Evolutionary conservation across 345 rosid genomes (phyloP).

Genomic region (Lenwebbia sp.): DNA sequence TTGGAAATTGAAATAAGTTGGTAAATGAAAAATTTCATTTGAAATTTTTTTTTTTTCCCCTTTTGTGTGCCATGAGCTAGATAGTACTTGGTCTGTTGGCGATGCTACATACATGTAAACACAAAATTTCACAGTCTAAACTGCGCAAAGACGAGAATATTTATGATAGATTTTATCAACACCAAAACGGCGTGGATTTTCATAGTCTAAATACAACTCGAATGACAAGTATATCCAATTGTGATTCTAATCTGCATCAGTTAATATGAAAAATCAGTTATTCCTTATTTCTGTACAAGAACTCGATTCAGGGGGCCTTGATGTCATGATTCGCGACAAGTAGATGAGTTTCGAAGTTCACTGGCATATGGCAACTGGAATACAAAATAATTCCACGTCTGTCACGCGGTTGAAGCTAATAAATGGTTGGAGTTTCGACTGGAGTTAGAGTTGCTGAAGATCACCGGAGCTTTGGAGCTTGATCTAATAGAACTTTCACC

Average conservation of each 20-base stretch:
- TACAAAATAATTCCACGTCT: neutral
- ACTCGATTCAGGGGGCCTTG: neutral
- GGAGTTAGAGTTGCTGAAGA: neutral
- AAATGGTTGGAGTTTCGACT: neutral
- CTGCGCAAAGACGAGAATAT: neutral
- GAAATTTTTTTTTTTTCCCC: neutral
- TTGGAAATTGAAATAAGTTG: neutral
- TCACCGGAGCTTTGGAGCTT: neutral
- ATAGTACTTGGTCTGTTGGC: too few species aligned
- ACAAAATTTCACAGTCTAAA: neutral
- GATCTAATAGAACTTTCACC: neutral
- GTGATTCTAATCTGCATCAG: accelerated
- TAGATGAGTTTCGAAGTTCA: neutral
- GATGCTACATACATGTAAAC: neutral
- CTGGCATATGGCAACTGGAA: neutral
- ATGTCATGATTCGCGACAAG: neutral
- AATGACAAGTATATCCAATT: neutral
- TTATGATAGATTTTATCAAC: accelerated
- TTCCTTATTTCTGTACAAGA: neutral
- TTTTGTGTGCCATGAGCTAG: neutral
- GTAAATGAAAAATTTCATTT: neutral
- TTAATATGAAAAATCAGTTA: neutral
- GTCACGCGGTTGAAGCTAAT: neutral
- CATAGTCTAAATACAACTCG: neutral
- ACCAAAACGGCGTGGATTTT: neutral